Evolutionary conservation across 2,329 filamentous ascomycete species (phyloP), one percentile per base, ranked within the genome.

Genomic region (Aureobasidium subglaciale): DNA sequence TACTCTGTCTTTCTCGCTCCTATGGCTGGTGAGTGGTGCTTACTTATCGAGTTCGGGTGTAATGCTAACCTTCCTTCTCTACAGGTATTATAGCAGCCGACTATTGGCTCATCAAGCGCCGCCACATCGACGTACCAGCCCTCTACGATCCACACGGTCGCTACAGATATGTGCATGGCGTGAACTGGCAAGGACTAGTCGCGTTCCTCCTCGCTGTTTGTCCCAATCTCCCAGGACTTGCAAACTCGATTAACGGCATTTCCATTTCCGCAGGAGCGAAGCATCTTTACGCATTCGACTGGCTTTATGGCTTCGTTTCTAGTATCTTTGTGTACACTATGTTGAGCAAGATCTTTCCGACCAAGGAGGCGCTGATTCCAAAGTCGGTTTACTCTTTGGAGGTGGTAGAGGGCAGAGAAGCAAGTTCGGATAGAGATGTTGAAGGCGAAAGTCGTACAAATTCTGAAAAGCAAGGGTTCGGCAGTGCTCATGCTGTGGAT

Each of bases 1-100:
- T 84, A 85, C 67, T 76, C 78, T 1, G 74, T 86, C 29, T 86
- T 87, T 67, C 69, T 86, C 0, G 82, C 79, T 0, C 83, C 83
- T 0, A 82, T 86, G 57, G 80, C 81, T 0, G 77, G 77, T 0
- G 18, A 49, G 45, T 37, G 10, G 8, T 49, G 30, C 3, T 37
- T 2, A 18, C 3, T 18, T 20, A 10, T 16, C 10, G 25, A n/a
- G 11, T 16, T 2, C 1, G 1, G 5, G n/a, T 37, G 15, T 37
- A 15, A 5, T 13, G 9, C 29, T 46, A 13, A 46, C 16, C 16
- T 22, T 46, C n/a, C n/a, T 24, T 10, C 22, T 16, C 8, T 20
- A 0, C 20, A 49, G 46, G 48, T 16, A 81, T 86, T 59, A 78
- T 85, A 70, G 71, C 77, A 0, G 74, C 75, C 11, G 83, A 86